Evolutionary conservation across 2,329 filamentous ascomycete genomes (phyloP), one percentile per base, ranked within the genome.

Genomic region (Claviceps sp.): DNA sequence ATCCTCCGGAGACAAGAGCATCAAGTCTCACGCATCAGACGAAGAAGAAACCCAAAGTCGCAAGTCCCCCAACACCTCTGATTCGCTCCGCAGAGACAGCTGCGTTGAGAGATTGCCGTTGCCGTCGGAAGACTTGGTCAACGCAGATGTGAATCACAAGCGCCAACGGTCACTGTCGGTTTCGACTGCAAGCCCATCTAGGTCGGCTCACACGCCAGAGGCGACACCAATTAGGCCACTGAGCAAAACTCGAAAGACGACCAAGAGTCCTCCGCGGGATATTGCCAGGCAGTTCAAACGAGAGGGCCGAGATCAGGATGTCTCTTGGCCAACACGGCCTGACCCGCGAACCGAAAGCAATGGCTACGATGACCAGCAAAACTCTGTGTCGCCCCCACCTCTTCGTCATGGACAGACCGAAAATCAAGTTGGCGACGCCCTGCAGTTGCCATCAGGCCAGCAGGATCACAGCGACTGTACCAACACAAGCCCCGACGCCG

Each of bases 111-210:
- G 72, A 50, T 61, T 69, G 38, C 60, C 68, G 16, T 70, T 71
- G 55, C 67, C 69, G 49, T 61, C 71, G 1, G 58, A 69, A 45
- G 57, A 57, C 40, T 72, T 73, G 58, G 57, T 71, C 5, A 71
- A 75, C 37, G 61, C 63, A n/a, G 76, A 82, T 38, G 63, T 60
- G 16, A 68, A 75, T 18, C 75, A 80, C 59, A 85, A 84, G 67
- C 79, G 81, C 60, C 91, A 88, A 66, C 78, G 86, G 55, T 88
- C 86, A 7, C 70, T 73, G 55, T 88, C 86, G 6, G 70, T 73
- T 46, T 86, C 84, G 5, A 65, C 72, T 40, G 71, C 74, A 22
- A 55, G 54, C 30, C 54, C 58, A 16, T 54, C 58, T 6, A 52
- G 57, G 7, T 63, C 67, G 43, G 65, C 69, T 54, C 61, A 60